A percentile compares a stretch with the other conserved stretches of the same genome.
phyloP scores from a whole-genome alignment of 495 filamentous ascomycete species.

The Ramalina intermedia region DNA sequence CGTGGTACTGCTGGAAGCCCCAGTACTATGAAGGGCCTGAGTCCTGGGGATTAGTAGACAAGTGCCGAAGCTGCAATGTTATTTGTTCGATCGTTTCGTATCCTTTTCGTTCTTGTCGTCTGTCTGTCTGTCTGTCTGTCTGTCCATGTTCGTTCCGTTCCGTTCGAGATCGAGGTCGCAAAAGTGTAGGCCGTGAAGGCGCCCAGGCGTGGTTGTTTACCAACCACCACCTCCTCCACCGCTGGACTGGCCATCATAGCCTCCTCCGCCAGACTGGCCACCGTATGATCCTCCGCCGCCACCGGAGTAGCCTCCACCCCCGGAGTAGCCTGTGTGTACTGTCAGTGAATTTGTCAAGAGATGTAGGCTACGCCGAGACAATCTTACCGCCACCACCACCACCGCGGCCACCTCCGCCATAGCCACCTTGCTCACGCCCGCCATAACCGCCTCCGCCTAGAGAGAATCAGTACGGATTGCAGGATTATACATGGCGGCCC shows the following conservation, averaged over 20 bases:
- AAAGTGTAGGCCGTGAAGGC: slow-evolving; percentile 9
- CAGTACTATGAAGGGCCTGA: no score
- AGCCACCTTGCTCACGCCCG: slow-evolving; percentile 14
- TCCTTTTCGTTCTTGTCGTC: slow-evolving; percentile 9
- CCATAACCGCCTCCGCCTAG: slow-evolving; percentile 21
- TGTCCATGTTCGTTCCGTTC: slow-evolving; percentile 6
- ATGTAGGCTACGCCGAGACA: not conserved
- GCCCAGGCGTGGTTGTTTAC: slow-evolving; percentile 6
- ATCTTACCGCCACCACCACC: slow-evolving; percentile 22
- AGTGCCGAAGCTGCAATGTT: slow-evolving; percentile 5
- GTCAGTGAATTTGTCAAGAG: slow-evolving; percentile 1
- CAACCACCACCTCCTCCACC: slow-evolving; percentile 15
- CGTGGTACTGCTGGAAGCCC: no score
- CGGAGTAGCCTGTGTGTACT: slow-evolving; percentile 10
- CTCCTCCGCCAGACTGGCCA: slow-evolving; percentile 11
- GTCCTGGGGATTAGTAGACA: not conserved
- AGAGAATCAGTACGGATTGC: not conserved
- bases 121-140: slow-evolving; percentile 8
- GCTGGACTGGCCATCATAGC: slow-evolving; percentile 8
- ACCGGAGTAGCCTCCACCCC: slow-evolving; percentile 10
- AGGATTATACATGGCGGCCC: not conserved
- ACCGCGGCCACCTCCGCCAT: slow-evolving; percentile 14
- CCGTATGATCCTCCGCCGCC: slow-evolving; percentile 15
- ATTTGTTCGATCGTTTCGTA: slow-evolving; percentile 8
- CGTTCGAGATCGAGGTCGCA: slow-evolving; percentile 7